phyloP scores from a whole-genome alignment of 176 grass and related monocot species.

The Tillandsia fasciculata region DNA sequence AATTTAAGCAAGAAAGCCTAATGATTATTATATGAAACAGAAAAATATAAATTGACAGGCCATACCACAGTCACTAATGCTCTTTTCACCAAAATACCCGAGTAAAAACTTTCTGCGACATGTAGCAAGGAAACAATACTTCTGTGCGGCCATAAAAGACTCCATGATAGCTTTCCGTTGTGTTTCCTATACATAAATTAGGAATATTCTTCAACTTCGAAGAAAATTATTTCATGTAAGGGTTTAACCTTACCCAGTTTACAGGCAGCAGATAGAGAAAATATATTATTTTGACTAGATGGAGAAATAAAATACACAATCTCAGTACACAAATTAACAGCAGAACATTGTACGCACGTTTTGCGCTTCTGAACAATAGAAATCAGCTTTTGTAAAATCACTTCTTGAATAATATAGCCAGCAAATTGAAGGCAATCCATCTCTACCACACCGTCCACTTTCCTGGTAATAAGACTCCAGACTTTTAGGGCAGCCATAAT shows the following conservation, averaged over 20 bases:
- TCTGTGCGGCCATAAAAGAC: slow-evolving; percentile 76
- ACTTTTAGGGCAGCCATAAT: slow-evolving; percentile 91
- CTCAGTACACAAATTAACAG: background rate
- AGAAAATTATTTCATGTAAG: slow-evolving; percentile 11
- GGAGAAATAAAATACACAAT: slow-evolving; percentile 5
- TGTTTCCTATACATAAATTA: slow-evolving; percentile 37
- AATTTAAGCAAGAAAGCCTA: background rate
- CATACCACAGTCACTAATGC: slow-evolving; percentile 50
- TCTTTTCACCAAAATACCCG: slow-evolving; percentile 80
- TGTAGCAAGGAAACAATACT: slow-evolving; percentile 73
- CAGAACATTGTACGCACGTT: slow-evolving; percentile 30
- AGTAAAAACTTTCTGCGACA: slow-evolving; percentile 75
- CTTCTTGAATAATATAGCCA: slow-evolving; percentile 94
- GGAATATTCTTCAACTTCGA: background rate
- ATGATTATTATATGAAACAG: slow-evolving; percentile 1
- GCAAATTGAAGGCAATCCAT: slow-evolving; percentile 77
- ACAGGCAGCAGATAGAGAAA: slow-evolving; percentile 15
- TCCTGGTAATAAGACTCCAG: slow-evolving; percentile 96
- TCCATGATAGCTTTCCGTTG: slow-evolving; percentile 75
- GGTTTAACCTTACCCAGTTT: background rate
- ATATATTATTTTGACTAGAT: slow-evolving; percentile 1
- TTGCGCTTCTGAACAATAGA: slow-evolving; percentile 64
- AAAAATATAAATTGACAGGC: background rate
- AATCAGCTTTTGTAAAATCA: slow-evolving; percentile 90
- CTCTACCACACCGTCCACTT: slow-evolving; percentile 94